Evolutionary conservation across 768 basidiomycete species (phyloP).

Genomic region (Boletus sensibilis): DNA sequence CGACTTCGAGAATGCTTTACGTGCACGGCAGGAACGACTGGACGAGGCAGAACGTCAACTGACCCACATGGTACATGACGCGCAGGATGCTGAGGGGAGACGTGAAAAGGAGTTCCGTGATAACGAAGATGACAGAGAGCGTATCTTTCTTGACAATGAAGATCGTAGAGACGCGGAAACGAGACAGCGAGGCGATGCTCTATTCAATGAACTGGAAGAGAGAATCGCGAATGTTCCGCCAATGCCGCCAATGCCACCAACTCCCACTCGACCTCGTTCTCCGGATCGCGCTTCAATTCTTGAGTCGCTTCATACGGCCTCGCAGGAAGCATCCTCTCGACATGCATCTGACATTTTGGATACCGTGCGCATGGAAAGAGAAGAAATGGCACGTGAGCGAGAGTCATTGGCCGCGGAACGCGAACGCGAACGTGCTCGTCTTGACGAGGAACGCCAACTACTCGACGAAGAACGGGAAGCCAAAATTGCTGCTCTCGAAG

Average conservation of each 20-base stretch:
- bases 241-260: conserved; percentile 21
- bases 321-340: conserved; percentile 53
- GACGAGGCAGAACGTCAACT: conserved; percentile 54
- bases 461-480: conserved; percentile 50
- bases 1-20: conserved; percentile 44
- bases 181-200: conserved; percentile 34
- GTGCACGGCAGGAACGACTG: conserved; percentile 51
- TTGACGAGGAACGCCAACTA: conserved; percentile 48
- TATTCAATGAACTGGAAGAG: conserved; percentile 31
- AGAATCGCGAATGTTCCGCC: conserved; percentile 24
- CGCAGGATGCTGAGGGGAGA: conserved; percentile 58
- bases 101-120: conserved; percentile 64
- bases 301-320: conserved; percentile 41
- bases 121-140: conserved; percentile 65
- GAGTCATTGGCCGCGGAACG: conserved; percentile 56
- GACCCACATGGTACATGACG: conserved; percentile 45
- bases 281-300: conserved; percentile 35
- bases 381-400: conserved; percentile 54
- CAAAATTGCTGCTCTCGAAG: conserved; percentile 60
- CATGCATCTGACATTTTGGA: conserved; percentile 60
- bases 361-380: conserved; percentile 56
- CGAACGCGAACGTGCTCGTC: conserved; percentile 46
- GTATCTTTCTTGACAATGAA: conserved; percentile 59
- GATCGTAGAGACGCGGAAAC: conserved; percentile 57
- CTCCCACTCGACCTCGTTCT: conserved; percentile 21